These are phyloP conservation scores for Hypsizygus marmoreus DNA, from an alignment of 768 basidiomycete genomes.

Conservation along the genomic window DNA sequence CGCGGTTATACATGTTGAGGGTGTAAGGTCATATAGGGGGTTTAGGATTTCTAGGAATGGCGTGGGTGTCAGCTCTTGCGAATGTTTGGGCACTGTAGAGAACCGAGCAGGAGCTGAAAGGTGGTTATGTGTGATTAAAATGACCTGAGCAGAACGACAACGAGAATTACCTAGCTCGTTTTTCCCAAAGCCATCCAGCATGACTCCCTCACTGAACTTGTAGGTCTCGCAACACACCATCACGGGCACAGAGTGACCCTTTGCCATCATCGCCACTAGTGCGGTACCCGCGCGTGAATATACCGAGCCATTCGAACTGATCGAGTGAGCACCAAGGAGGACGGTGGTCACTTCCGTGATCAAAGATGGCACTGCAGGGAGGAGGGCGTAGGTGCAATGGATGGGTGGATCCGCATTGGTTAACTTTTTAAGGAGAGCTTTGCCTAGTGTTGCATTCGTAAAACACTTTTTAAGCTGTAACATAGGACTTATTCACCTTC, in stretches of 20 bases:
- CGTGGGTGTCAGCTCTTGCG: constrained; percentile 29
- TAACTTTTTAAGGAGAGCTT: constrained; percentile 70
- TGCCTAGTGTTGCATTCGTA: constrained; percentile 51
- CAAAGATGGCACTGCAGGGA: constrained; percentile 79
- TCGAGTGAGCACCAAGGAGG: constrained; percentile 89
- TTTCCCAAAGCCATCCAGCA: constrained; percentile 92
- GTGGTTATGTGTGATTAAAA: constrained; percentile 3
- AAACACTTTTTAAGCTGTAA: constrained; percentile 1
- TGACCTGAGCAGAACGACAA: neutral
- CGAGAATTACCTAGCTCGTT: constrained; percentile 83
- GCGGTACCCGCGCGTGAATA: constrained; percentile 95
- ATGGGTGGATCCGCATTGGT: constrained; percentile 60
- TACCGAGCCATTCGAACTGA: constrained; percentile 93
- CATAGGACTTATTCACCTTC: constrained; percentile 59
- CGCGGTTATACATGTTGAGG: constrained; percentile 88
- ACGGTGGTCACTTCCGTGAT: constrained; percentile 83
- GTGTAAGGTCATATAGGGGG: constrained; percentile 93
- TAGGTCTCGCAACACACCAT: constrained; percentile 98
- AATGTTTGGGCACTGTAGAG: constrained; percentile 26
- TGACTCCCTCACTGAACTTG: constrained; percentile 93
- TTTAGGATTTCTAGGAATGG: constrained; percentile 76
- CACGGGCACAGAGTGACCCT: constrained; percentile 85
- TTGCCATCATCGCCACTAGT: constrained; percentile 95
- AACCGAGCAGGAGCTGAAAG: constrained; percentile 38
- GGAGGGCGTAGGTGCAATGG: constrained; percentile 88